phyloP scores from a whole-genome alignment of 306 rosid genomes.

The Erythrophleum fordii region DNA sequence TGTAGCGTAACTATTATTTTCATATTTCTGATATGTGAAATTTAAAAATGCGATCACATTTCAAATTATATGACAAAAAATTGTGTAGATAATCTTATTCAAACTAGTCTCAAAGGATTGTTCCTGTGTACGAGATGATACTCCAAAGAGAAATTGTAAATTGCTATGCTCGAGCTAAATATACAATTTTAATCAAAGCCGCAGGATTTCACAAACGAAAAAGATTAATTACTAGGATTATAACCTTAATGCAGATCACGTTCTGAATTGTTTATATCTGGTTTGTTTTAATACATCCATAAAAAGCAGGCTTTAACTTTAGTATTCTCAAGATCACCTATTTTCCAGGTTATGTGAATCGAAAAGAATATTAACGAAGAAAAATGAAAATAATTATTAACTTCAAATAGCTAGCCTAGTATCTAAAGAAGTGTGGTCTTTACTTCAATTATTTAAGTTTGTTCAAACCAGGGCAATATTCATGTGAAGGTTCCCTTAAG shows the following conservation, averaged over 20 bases:
- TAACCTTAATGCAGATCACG: background rate
- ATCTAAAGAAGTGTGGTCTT: background rate
- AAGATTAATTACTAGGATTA: background rate
- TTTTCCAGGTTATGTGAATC: background rate
- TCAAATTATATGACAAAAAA: too few relatives aligned
- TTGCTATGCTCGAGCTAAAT: too few relatives aligned
- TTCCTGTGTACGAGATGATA: too few relatives aligned
- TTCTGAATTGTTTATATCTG: background rate
- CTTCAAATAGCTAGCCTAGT: too few relatives aligned
- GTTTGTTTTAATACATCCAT: background rate
- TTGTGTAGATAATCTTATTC: too few relatives aligned
- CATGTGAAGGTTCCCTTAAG: background rate
- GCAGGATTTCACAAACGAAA: too few relatives aligned
- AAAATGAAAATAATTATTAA: background rate
- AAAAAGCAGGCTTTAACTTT: background rate
- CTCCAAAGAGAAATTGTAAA: too few relatives aligned
- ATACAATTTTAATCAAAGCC: too few relatives aligned
- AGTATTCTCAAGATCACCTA: background rate
- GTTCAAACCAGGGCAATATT: background rate
- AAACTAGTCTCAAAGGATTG: too few relatives aligned
- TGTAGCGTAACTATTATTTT: too few relatives aligned
- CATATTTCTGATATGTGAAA: too few relatives aligned
- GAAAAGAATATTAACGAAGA: background rate
- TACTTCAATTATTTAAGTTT: background rate
- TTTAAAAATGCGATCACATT: too few relatives aligned